Evolutionary conservation across 2,329 filamentous ascomycete genomes (phyloP).

Genomic region (Aspergillus persii): DNA sequence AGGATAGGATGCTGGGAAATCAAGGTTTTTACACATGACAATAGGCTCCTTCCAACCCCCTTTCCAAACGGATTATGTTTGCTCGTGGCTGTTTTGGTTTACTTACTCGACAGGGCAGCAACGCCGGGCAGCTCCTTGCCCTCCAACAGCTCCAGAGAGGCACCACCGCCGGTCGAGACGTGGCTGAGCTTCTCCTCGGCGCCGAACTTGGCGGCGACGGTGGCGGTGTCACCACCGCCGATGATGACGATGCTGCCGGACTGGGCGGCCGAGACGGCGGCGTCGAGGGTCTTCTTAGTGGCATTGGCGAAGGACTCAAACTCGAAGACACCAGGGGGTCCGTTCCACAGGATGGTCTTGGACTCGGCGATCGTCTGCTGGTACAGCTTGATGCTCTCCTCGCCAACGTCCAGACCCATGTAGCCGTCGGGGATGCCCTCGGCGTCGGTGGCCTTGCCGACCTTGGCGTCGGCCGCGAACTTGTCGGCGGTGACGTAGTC

Average conservation of each 20-base stretch:
- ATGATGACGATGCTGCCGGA: conserved; percentile 96
- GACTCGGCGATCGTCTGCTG: conserved; percentile 81
- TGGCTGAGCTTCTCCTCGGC: conserved; percentile 97
- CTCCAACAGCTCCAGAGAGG: conserved; percentile 92
- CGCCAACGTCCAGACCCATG: conserved; percentile 96
- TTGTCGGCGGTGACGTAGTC: conserved; percentile 97
- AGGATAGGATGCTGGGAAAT: no score
- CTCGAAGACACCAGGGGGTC: conserved; percentile 95
- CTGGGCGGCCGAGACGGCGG: conserved; percentile 76
- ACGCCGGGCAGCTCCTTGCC: conserved; percentile 97
- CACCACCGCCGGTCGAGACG: conserved; percentile 95
- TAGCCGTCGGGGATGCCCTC: conserved; percentile 93
- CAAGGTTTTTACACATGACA: background rate
- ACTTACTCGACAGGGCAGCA: conserved; percentile 77
- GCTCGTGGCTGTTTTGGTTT: conserved; percentile 24
- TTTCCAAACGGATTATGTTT: background rate
- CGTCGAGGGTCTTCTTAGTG: conserved; percentile 89
- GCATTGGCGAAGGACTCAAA: conserved; percentile 89
- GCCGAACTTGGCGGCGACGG: conserved; percentile 94
- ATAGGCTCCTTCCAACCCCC: background rate
- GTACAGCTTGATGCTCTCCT: conserved; percentile 84
- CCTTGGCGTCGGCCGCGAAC: conserved; percentile 81
- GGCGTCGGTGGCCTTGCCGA: conserved; percentile 77
- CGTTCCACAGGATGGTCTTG: conserved; percentile 99
- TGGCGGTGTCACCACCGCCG: conserved; percentile 95